Conservation (phyloP, 768 basidiomycete genomes). For the Epithele typhae region DNA sequence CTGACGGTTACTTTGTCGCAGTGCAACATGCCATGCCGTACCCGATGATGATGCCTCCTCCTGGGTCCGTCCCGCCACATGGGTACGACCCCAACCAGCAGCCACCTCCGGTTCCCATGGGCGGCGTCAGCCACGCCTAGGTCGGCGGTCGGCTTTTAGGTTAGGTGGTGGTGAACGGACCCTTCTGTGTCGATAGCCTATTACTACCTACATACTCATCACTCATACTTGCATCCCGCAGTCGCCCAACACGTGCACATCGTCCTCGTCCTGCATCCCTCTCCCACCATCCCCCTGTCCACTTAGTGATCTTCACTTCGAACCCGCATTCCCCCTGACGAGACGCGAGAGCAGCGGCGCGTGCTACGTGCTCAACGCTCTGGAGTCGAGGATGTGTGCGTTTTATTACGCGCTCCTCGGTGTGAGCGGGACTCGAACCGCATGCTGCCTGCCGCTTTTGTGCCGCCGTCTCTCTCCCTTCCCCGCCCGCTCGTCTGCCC, state of each 20-base stretch:
- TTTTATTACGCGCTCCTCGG: slow-evolving; percentile 7
- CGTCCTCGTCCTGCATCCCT: neutral
- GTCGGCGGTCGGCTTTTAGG: neutral
- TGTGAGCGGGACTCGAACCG: slow-evolving; percentile 10
- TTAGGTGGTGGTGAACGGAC: neutral
- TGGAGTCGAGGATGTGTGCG: slow-evolving; percentile 13
- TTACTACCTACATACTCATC: neutral
- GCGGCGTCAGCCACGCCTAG: slow-evolving; percentile 55
- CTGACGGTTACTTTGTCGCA: slow-evolving; percentile 30
- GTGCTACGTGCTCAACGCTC: slow-evolving; percentile 8
- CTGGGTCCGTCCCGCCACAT: slow-evolving; percentile 65
- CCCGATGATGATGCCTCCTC: slow-evolving; percentile 90
- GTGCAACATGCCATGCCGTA: slow-evolving; percentile 86
- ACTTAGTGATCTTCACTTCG: neutral
- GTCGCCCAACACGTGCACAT: neutral
- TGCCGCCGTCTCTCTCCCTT: neutral
- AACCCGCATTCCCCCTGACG: neutral
- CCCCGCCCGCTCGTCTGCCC: neutral
- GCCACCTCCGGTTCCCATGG: slow-evolving; percentile 70
- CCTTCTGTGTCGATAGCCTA: neutral
- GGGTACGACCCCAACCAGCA: slow-evolving; percentile 58
- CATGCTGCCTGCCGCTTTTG: neutral
- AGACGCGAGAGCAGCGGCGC: neutral
- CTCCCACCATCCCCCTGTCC: neutral
- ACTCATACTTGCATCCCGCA: neutral